Evolutionary conservation across 2,329 filamentous ascomycete species (phyloP), one percentile per base, ranked within the genome.

Genomic region (Paraphaeosphaeria sporulosa): DNA sequence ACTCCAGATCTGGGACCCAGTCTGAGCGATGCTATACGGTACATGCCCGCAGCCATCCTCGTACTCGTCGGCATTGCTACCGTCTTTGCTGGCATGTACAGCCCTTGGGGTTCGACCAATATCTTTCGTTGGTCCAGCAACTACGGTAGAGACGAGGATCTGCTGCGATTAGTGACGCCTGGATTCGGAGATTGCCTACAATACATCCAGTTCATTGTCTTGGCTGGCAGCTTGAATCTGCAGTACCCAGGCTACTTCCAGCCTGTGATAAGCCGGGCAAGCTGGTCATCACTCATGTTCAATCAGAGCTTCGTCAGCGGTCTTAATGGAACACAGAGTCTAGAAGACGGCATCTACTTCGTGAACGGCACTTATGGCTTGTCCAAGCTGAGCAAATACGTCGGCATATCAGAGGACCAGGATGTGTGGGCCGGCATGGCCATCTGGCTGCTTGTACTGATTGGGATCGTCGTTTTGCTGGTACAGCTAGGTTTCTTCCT

Each of bases 61-160:
- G 80, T 94, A 2, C 83, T 94, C 43, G 92, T 96, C 48, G 95
- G 89, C 1, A 78, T 93, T 59, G 93, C 94, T 15, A 97, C 94
- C 7, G 82, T 94, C 38, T 88, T 93, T 66, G 93, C 95, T 2
- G 91, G 89, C 52, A 92, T 96, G 40, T 94, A 89, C 74, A 97
- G 94, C 72, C 95, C 95, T 0, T 99, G 95, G 94, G 95, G 95
- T 21, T 92, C 93, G 1, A 88, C 88, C 8, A 91, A 99, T 74
- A 85, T 94, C 21, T 98, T 98, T 76, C 89, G 92, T 67, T 99
- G 94, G 93, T 93, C 93, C n/a, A 96, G 93, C 73, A 99, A 99
- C 75, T 98, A 96, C 75, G 95, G 95, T 38, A 89, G 94, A 68
- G 95, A 99, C 70, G 91, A 92, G 62, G 95, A 99, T 79, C 83